Evolutionary conservation across 2,329 filamentous ascomycete species (phyloP).

Genomic region (Scleromitrula shiraiana): DNA sequence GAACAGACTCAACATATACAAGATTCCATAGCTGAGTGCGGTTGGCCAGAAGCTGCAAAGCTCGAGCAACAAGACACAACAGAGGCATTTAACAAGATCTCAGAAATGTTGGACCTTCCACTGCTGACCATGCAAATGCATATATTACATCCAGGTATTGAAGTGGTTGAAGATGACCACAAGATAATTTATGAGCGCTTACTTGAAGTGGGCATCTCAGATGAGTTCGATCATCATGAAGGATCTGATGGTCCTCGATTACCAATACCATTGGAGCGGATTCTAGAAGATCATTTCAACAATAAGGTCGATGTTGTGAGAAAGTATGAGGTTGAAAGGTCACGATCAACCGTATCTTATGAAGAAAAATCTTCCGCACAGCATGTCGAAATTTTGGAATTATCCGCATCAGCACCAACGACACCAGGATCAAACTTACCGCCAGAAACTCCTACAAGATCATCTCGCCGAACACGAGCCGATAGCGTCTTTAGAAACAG

Average conservation of each 20-base stretch:
- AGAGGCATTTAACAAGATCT: constrained; percentile 92
- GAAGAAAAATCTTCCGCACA: constrained; percentile 17
- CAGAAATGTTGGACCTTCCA: constrained; percentile 78
- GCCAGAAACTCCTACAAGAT: constrained; percentile 17
- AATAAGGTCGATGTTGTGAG: constrained; percentile 74
- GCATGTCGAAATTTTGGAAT: constrained; percentile 22
- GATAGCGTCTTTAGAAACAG: constrained; percentile 52
- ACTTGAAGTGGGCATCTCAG: constrained; percentile 83
- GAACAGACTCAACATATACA: constrained; percentile 72
- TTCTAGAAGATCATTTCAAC: constrained; percentile 91
- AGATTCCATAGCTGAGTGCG: constrained; percentile 72
- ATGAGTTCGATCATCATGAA: constrained; percentile 43
- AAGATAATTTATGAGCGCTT: constrained; percentile 89
- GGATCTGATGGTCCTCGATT: constrained; percentile 42
- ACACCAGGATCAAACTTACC: constrained; percentile 19
- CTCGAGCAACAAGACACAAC: constrained; percentile 90
- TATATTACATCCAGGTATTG: constrained; percentile 84
- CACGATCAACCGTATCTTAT: constrained; percentile 16
- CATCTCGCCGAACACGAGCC: constrained; percentile 24
- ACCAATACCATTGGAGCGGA: constrained; percentile 76
- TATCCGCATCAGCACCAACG: constrained; percentile 18
- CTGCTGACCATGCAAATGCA: constrained; percentile 88
- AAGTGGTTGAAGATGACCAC: constrained; percentile 78
- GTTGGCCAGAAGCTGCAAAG: constrained; percentile 73
- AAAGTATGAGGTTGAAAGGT: constrained; percentile 55